These are phyloP conservation scores for Butyriboletus loyo DNA, from an alignment of 768 basidiomycete species.

Conservation along the genomic window DNA sequence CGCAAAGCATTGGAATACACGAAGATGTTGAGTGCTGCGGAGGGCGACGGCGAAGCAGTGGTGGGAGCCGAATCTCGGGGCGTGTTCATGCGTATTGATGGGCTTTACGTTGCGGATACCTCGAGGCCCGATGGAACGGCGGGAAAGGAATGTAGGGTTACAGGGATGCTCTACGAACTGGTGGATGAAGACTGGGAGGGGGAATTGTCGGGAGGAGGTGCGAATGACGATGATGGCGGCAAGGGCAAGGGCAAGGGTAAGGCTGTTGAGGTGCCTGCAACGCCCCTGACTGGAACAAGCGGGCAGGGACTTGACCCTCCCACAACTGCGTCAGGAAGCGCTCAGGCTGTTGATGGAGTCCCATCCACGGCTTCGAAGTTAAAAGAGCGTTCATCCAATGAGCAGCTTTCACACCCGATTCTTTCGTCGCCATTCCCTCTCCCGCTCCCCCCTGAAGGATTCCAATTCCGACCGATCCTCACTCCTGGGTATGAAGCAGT, in stretches of 20 bases:
- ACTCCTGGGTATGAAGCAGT: conserved; percentile 59
- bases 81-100: conserved; percentile 69
- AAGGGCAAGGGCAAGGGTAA: conserved; percentile 37
- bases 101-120: conserved; percentile 61
- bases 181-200: conserved; percentile 69
- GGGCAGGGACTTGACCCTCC: neutral
- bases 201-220: conserved; percentile 27
- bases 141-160: conserved; percentile 60
- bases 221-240: conserved; percentile 9
- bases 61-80: conserved; percentile 44
- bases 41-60: conserved; percentile 1
- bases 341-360: conserved; percentile 16
- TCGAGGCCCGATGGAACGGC: conserved; percentile 38
- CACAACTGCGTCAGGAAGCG: conserved; percentile 13
- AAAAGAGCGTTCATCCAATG: conserved; percentile 22
- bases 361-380: conserved; percentile 7
- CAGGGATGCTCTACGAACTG: conserved; percentile 75
- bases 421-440: conserved; percentile 39
- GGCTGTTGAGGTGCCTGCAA: conserved; percentile 23
- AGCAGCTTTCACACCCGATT: conserved; percentile 37
- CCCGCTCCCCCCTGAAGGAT: conserved; percentile 66
- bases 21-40: conserved; percentile 8
- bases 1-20: conserved; percentile 30
- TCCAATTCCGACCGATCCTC: conserved; percentile 67
- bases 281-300: conserved; percentile 2